Percentiles rank a stretch among this genome's conserved stretches.
These are phyloP conservation scores for Euclidium syriacum DNA, from an alignment of 345 rosid genomes.

Conservation along the genomic window DNA sequence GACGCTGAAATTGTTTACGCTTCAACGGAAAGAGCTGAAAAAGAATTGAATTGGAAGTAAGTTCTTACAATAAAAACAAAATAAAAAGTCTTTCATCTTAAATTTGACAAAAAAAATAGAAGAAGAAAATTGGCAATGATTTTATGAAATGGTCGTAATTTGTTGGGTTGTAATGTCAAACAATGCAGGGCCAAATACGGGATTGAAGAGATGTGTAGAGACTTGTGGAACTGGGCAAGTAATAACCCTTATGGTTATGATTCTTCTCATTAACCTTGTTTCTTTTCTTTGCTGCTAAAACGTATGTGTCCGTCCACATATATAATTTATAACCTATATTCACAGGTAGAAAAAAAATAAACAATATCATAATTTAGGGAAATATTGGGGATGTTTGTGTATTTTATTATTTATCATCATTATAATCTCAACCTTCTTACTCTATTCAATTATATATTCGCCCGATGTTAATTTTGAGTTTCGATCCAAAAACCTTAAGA, in stretches of 20 bases:
- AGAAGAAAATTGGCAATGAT: not conserved
- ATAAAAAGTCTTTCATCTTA: not conserved
- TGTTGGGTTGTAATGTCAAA: not conserved
- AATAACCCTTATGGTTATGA: conserved; percentile 88
- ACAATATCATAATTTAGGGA: not conserved
- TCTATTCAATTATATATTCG: not conserved
- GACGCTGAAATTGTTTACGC: conserved; percentile 90
- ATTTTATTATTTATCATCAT: not conserved
- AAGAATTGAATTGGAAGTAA: conserved; percentile 89
- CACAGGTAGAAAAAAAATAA: not conserved
- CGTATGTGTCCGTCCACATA: conserved; percentile 8
- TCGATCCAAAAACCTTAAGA: not conserved
- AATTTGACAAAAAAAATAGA: not conserved
- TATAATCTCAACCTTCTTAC: no score
- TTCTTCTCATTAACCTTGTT: conserved; percentile 25
- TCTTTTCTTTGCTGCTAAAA: not conserved
- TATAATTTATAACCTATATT: not conserved
- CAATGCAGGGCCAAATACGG: conserved; percentile 72
- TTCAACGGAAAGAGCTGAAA: conserved; percentile 72
- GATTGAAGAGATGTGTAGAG: conserved; percentile 89
- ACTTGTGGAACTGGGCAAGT: conserved; percentile 95
- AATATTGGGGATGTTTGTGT: not conserved
- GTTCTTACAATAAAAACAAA: conserved; percentile 14
- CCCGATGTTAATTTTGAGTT: not conserved
- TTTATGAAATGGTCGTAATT: not conserved